These are phyloP conservation scores for Pseudopyricularia javanii DNA, from an alignment of 2,329 filamentous ascomycete species.

Conservation along the genomic window DNA sequence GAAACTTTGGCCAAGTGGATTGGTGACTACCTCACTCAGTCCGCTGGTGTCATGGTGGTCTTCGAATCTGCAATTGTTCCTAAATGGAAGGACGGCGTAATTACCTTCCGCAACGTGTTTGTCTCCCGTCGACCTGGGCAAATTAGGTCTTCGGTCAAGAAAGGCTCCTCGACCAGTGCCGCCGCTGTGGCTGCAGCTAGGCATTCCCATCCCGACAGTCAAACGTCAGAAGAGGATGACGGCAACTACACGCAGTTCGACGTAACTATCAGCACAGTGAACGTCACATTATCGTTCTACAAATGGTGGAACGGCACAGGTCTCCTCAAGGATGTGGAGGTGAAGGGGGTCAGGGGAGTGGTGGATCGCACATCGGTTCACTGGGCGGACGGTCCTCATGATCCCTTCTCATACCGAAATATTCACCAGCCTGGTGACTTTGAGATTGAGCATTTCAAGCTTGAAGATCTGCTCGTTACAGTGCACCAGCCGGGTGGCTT, in stretches of 20 bases:
- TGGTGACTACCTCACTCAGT: conserved; percentile 89
- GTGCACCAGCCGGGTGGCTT: conserved; percentile 84
- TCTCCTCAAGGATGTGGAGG: conserved; percentile 78
- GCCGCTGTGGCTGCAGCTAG: conserved; percentile 75
- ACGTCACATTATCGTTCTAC: conserved; percentile 91
- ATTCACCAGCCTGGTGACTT: conserved; percentile 87
- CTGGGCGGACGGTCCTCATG: conserved; percentile 56
- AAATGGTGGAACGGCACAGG: conserved; percentile 99
- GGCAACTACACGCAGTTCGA: conserved; percentile 98
- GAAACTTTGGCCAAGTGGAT: conserved; percentile 90
- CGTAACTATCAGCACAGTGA: conserved; percentile 85
- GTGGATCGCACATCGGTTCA: conserved; percentile 77
- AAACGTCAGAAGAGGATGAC: conserved; percentile 47
- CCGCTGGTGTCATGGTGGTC: conserved; percentile 82
- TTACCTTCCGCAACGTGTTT: conserved; percentile 93
- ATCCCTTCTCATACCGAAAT: conserved; percentile 79
- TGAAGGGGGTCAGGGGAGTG: conserved; percentile 85
- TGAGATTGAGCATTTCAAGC: conserved; percentile 91
- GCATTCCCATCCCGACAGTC: conserved; percentile 30
- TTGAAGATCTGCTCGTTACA: conserved; percentile 86
- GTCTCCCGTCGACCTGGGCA: conserved; percentile 85
- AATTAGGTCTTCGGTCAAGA: conserved; percentile 69
- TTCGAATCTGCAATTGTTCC: conserved; percentile 98
- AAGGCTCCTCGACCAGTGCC: conserved; percentile 75
- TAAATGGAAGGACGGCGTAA: conserved; percentile 89